Conservation (phyloP, 202 grass and related monocot species). For the Brachypodium distachyon region DNA sequence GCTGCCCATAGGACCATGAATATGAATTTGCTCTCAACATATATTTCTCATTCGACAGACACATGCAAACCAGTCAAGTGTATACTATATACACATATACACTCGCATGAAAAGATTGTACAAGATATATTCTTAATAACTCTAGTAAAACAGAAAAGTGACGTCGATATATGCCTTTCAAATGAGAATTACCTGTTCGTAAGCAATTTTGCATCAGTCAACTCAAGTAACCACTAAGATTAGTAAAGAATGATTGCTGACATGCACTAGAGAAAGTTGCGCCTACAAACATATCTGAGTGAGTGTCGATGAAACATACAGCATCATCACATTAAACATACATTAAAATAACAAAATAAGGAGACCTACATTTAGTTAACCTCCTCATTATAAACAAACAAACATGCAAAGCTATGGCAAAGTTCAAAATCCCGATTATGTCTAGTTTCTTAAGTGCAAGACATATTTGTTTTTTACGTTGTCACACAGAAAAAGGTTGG, state of each 20-base stretch:
- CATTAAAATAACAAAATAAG: neutral
- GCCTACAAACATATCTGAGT: neutral
- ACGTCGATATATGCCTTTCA: neutral
- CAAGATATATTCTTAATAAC: neutral
- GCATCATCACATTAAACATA: neutral
- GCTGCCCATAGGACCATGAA: no score
- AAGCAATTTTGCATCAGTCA: neutral
- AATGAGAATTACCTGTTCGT: neutral
- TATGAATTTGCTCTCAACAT: neutral
- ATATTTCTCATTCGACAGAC: neutral
- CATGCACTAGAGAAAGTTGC: neutral
- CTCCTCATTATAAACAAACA: neutral
- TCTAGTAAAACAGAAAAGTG: neutral
- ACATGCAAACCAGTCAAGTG: neutral
- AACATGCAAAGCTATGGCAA: neutral
- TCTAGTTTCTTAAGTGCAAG: no score
- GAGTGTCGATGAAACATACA: neutral
- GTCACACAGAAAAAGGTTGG: neutral
- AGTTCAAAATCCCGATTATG: neutral
- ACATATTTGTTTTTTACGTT: neutral
- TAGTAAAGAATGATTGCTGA: neutral
- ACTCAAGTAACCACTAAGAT: neutral
- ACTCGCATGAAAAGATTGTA: neutral
- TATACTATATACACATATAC: neutral
- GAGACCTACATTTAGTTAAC: neutral